These are phyloP conservation scores for Fraxinus paxiana DNA, from an alignment of 305 asterid species.

Conservation along the genomic window DNA sequence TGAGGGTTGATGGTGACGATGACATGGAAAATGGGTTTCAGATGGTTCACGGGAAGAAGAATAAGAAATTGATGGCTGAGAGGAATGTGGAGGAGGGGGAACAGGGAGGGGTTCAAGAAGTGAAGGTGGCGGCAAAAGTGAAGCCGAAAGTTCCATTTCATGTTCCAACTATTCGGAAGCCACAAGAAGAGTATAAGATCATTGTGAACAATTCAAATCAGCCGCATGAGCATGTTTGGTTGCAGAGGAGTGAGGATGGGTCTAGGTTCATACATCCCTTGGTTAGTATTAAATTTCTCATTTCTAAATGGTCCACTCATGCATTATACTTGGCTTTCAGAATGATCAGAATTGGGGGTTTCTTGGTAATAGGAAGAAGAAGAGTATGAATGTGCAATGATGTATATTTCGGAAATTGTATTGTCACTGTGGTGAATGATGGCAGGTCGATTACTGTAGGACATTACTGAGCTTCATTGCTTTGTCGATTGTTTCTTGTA, in stretches of 20 bases:
- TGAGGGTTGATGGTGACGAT: constrained; percentile 31
- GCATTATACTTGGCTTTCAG: not conserved
- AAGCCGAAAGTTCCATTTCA: constrained; percentile 88
- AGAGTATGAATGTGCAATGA: not conserved
- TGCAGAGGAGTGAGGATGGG: constrained; percentile 75
- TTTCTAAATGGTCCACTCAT: not conserved
- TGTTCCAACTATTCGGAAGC: constrained; percentile 58
- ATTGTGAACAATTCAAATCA: constrained; percentile 67
- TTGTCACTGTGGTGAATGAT: constrained; percentile 2
- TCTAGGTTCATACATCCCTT: constrained; percentile 64
- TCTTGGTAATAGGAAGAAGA: not conserved
- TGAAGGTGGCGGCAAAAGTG: constrained; percentile 59
- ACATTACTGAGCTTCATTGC: not conserved
- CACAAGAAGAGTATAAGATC: constrained; percentile 83
- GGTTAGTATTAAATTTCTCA: constrained; percentile 22
- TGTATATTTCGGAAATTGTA: not conserved
- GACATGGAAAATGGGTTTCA: constrained; percentile 59
- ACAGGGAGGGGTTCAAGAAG: constrained; percentile 40
- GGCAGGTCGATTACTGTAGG: not conserved
- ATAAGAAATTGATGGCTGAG: constrained; percentile 33
- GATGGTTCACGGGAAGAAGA: constrained; percentile 68
- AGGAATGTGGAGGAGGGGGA: constrained; percentile 27
- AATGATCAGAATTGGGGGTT: not conserved
- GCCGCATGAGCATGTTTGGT: constrained; percentile 89
- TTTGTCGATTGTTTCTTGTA: not conserved